Evolutionary conservation across 805 yeast genomes (phyloP), one percentile per base, ranked within the genome.

Genomic region (Alloascoidea hylecoeti): DNA sequence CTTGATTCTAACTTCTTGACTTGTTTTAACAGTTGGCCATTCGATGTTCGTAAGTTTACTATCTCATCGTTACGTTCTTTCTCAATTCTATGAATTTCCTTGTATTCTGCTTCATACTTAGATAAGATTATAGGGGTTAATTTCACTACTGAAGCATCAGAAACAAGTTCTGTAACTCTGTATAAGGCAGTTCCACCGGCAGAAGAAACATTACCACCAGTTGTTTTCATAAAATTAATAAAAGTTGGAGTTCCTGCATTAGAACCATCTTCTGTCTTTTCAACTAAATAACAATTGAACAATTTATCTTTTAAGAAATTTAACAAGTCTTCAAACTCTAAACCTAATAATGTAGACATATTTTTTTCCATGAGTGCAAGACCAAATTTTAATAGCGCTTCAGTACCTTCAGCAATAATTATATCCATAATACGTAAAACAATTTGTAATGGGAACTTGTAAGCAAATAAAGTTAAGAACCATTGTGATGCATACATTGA

Each of bases 401-500:
- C 97, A 35, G 79, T 63, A 32, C 98, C 98, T 60, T 92, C 96
- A 4, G 94, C 79, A 38, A 92, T 75, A 4, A 92, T 75, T 42
- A 84, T 71, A 59, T 92, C 98, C 55, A 72, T 84, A 33, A 92
- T 83, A 43, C 96, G 67, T 45, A 85, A 61, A 16, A 92, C 96
- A 52, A 89, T 78, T 40, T 76, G 82, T 37, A 88, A 62, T 12
- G 98, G 97, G 55, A 92, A 89, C 53, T 85, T 85, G 63, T 92
- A 92, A 4, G 95, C 95, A 59, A 92, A 92, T 46, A 92, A 70
- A 0, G 98, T 92, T 48, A 92, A 66, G 51, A 92, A 89, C 98
- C 98, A 92, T 57, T 92, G 98, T 1, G 95, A 78, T 0, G 96
- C 97, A 63, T 85, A 92, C 97, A 89, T 89, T 16, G 94, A 79